phyloP scores from a whole-genome alignment of 2,329 filamentous ascomycete genomes.

The Ophiostoma himal-ulmi region DNA sequence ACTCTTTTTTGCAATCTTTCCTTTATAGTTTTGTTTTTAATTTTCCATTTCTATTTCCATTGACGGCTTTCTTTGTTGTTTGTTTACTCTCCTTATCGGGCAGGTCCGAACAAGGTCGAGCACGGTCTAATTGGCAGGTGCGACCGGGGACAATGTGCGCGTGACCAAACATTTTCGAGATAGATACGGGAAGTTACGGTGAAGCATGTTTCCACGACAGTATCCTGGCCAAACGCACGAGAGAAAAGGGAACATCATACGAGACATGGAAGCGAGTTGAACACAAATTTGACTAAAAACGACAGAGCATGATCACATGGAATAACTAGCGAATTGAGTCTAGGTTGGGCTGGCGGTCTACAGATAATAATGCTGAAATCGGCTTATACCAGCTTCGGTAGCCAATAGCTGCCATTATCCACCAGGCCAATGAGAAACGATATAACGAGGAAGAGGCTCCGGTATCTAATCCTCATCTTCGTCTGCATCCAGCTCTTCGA shows the following conservation, averaged over 20 bases:
- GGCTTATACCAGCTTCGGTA: no score
- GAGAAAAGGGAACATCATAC: neutral
- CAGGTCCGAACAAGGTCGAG: neutral
- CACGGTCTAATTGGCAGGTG: neutral
- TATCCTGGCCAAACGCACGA: neutral
- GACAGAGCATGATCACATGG: neutral
- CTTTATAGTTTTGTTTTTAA: neutral
- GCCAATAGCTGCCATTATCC: neutral
- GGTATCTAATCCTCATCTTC: neutral
- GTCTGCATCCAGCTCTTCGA: slow-evolving; percentile 52
- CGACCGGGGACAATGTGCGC: neutral
- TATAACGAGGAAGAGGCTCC: neutral
- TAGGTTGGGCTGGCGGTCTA: no score
- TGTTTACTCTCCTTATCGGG: neutral
- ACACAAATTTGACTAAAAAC: neutral
- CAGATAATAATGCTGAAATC: no score
- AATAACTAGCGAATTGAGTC: neutral
- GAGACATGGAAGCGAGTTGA: no score
- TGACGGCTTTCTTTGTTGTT: neutral
- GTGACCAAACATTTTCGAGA: neutral
- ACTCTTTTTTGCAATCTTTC: neutral
- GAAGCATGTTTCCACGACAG: neutral
- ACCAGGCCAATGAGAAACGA: neutral
- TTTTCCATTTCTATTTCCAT: neutral
- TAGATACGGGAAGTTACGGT: neutral